Evolutionary conservation across 208 protist species (phyloP).

Genomic region (Novymonas esmeraldas): DNA sequence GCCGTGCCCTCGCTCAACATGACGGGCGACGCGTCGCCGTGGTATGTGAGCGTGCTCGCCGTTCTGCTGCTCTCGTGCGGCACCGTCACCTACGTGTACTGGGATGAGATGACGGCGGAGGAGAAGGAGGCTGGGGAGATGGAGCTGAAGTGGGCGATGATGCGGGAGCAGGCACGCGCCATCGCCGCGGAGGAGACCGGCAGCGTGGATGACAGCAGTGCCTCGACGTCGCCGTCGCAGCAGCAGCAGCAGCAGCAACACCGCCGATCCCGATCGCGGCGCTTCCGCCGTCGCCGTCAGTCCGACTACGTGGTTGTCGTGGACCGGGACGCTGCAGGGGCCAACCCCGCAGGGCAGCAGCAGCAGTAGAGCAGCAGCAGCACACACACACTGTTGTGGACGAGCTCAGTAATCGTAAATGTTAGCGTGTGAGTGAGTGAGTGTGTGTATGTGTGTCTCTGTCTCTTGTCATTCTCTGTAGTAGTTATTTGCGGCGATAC

Average conservation of each 20-base stretch:
- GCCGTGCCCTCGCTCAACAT: conserved; percentile 49
- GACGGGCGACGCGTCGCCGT: conserved; percentile 37
- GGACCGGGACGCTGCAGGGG: conserved; percentile 7
- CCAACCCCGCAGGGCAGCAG: not conserved
- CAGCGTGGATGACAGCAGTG: not conserved
- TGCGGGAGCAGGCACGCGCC: conserved; percentile 14
- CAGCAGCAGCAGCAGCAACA: conserved; percentile 3
- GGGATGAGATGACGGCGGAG: conserved; percentile 46
- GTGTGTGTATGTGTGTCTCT: too few relatives aligned
- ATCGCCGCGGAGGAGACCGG: not conserved
- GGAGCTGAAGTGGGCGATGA: conserved; percentile 40
- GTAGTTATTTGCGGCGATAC: too few relatives aligned
- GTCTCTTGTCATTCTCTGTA: too few relatives aligned
- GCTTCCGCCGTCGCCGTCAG: conserved; percentile 20
- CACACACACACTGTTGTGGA: not conserved
- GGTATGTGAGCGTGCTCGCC: conserved; percentile 45
- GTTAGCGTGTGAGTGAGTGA: conserved; percentile 11
- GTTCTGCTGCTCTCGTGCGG: conserved; percentile 35
- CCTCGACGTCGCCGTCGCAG: not conserved
- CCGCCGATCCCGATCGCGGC: conserved; percentile 16
- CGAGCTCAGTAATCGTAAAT: not conserved
- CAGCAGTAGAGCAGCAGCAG: not conserved
- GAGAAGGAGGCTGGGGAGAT: conserved; percentile 48
- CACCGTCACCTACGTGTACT: conserved; percentile 54
- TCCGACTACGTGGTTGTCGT: conserved; percentile 23